Base-by-base conservation (phyloP, 208 protist species). In the Naegleria lovaniensis region DNA sequence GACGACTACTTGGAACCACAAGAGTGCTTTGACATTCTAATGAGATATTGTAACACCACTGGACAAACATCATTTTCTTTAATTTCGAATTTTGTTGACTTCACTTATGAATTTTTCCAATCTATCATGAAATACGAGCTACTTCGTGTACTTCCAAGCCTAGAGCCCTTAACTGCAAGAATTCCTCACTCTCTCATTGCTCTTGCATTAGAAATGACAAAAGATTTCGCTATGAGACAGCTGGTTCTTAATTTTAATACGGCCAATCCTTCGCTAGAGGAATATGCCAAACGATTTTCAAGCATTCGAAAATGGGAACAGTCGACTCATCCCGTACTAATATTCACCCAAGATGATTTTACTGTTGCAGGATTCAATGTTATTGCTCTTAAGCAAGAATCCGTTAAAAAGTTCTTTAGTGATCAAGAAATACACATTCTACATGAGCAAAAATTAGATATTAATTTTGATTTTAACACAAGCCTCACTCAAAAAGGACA, bases 391-490 rank as follows among this genome's bases (percentile, higher is more conserved):
- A 29, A 58, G 55, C 41, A 29, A 58, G 15, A 5, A 36, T 52
- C 22, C 2, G 25, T 88, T n/a, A 36, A 88, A 36, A 29, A 11
- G 33, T 88, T 58, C 41, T 40, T 88, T 0, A 6, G 25, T 9
- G 25, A 88, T 38, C 39, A 19, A 11, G 29, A 58, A 36, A 15
- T 19, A 39, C 6, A 55, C 22, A 6, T 58, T 5, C 16, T 92
- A 0, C 90, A 91, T 41, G 5, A 48, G 33, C n/a, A 89, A 55
- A 40, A 48, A n/a, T 9, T 89, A 22, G 67, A 92, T 58, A 36
- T 83, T 5, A 85, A 79, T 29, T 83, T 92, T 33, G 22, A 90
- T 36, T 84, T 92, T 67, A 33, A 52, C n/a, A 33, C 3, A 51
- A 86, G 90, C 16, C 0, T 75, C n/a, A 5, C 6, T 0, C 16